phyloP scores from a whole-genome alignment of 306 rosid species.

The Inga leiocalycina region DNA sequence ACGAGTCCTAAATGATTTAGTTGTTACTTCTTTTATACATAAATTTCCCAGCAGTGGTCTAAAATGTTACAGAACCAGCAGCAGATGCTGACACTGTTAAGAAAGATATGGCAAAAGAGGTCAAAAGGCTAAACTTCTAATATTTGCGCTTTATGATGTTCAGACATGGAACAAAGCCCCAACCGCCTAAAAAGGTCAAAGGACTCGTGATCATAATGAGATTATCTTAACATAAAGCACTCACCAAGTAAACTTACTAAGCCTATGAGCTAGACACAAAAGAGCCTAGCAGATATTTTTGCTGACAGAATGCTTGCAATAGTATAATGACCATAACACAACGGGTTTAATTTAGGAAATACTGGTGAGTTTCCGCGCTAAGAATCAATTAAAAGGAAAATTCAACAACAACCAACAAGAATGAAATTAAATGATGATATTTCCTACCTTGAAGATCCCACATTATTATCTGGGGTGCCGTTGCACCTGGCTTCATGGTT shows the following conservation, averaged over 20 bases:
- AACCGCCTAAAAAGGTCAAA: not conserved
- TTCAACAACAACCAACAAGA: not conserved
- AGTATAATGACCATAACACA: not conserved
- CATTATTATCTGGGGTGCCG: conserved; percentile 45
- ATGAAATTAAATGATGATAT: conserved; percentile 17
- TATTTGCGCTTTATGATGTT: too few relatives aligned
- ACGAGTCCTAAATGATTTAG: not conserved
- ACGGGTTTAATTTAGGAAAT: not conserved
- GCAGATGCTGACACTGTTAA: not conserved
- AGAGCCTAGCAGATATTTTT: not conserved
- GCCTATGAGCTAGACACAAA: not conserved
- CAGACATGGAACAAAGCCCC: not conserved
- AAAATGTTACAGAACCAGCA: conserved; percentile 3
- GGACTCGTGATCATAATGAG: not conserved
- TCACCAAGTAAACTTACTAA: not conserved
- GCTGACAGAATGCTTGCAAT: not conserved
- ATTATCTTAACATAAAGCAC: conserved; percentile 5
- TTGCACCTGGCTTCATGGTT: conserved; percentile 69
- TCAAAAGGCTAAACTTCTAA: too few relatives aligned
- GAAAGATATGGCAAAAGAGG: not conserved
- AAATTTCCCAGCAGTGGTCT: not conserved
- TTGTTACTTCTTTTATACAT: not conserved
- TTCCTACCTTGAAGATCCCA: conserved; percentile 76
- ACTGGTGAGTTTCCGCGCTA: not conserved
- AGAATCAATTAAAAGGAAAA: not conserved